Conservation (phyloP, 495 filamentous ascomycete genomes). For the Lichenothelia convexa region DNA sequence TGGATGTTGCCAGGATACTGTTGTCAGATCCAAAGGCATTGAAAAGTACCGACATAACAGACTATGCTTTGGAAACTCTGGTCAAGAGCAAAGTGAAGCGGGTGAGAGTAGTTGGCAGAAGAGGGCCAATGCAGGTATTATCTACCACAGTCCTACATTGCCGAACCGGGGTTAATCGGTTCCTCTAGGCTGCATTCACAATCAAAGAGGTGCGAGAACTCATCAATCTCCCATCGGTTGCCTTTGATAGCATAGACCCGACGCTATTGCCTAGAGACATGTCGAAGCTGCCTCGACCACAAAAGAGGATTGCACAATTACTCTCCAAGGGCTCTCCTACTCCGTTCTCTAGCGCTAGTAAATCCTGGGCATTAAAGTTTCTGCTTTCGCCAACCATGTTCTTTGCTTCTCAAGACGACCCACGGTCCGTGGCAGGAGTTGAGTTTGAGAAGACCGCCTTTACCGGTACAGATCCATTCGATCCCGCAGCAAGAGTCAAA, state of each 20-base stretch:
- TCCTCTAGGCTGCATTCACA: constrained; percentile 81
- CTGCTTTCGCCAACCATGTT: constrained; percentile 59
- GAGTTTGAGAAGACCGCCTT: constrained; percentile 48
- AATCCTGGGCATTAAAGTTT: constrained; percentile 71
- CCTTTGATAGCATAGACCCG: constrained; percentile 48
- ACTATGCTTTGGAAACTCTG: constrained; percentile 58
- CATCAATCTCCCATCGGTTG: constrained; percentile 53
- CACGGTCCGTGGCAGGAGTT: constrained; percentile 35
- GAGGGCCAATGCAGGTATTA: constrained; percentile 82
- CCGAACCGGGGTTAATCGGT: too few species aligned
- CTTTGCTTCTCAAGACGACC: constrained; percentile 27
- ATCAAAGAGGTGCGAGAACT: constrained; percentile 86
- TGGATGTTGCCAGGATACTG: constrained; percentile 83
- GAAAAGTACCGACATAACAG: constrained; percentile 70
- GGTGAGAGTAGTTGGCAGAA: constrained; percentile 68
- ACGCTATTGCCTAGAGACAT: constrained; percentile 40
- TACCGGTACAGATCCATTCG: constrained; percentile 27
- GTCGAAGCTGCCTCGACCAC: constrained; percentile 47
- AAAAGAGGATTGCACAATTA: constrained; percentile 61
- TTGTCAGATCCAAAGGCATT: constrained; percentile 53
- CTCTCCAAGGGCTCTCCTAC: constrained; percentile 51
- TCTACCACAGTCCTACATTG: too few species aligned
- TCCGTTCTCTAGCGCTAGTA: constrained; percentile 27
- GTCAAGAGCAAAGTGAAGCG: constrained; percentile 54
- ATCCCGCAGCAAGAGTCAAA: constrained; percentile 32